These are phyloP conservation scores for Brassica hybrid DNA, from an alignment of 441 rosid genomes.

Conservation along the genomic window DNA sequence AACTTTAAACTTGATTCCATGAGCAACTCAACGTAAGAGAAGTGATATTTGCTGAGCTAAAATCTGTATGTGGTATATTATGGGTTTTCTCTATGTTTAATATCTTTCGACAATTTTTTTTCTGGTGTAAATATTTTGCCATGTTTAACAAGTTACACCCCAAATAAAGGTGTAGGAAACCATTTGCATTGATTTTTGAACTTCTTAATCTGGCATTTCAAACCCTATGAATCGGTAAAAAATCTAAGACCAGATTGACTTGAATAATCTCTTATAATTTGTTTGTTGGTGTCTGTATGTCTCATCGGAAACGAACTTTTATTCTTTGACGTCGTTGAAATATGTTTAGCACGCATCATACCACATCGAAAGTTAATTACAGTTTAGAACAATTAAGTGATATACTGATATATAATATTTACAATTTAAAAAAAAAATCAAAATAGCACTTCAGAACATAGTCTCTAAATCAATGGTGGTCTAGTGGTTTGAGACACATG, in stretches of 20 bases:
- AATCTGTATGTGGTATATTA: background rate
- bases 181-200: background rate
- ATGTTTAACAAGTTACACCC: background rate
- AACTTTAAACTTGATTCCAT: background rate
- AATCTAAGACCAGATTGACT: background rate
- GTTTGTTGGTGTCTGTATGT: background rate
- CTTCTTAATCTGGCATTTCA: background rate
- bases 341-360: background rate
- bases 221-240: background rate
- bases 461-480: background rate
- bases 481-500: background rate
- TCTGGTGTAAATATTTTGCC: background rate
- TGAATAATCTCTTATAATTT: too few species aligned
- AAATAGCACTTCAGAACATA: background rate
- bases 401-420: too few species aligned
- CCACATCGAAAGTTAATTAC: background rate
- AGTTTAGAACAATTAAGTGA: background rate
- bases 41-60: background rate
- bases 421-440: background rate
- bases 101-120: background rate
- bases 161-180: background rate
- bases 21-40: background rate
- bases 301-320: background rate
- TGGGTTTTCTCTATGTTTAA: background rate
- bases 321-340: background rate